phyloP scores from a whole-genome alignment of 2,329 filamentous ascomycete genomes.

The Pezicula radicicola region DNA sequence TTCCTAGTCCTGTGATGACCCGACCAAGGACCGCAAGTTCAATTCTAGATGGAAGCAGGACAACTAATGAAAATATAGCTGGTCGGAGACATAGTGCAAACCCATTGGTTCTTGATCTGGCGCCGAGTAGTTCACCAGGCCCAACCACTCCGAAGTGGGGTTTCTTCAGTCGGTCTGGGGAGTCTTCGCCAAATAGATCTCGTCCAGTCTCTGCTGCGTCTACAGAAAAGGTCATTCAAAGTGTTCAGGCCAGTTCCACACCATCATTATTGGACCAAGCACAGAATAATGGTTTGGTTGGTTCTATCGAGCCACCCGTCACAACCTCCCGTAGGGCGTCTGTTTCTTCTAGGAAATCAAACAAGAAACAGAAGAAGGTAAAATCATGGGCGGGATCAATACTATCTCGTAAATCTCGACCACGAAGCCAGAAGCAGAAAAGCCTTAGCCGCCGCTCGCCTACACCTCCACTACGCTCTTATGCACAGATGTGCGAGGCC shows the following conservation, averaged over 20 bases:
- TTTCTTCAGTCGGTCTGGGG: conserved; percentile 31
- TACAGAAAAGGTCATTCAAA: conserved; percentile 35
- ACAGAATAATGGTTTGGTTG: conserved; percentile 17
- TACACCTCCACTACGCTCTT: conserved; percentile 37
- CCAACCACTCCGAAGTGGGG: conserved; percentile 27
- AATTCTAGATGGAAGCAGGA: conserved; percentile 47
- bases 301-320: conserved; percentile 16
- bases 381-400: conserved; percentile 57
- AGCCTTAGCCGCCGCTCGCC: conserved; percentile 33
- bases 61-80: conserved; percentile 33
- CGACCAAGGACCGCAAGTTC: conserved; percentile 70
- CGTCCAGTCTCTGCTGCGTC: conserved; percentile 40
- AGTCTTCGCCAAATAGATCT: conserved; percentile 43
- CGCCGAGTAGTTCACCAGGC: conserved; percentile 22
- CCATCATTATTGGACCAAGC: conserved; percentile 8
- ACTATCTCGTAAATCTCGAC: conserved; percentile 44
- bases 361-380: conserved; percentile 68
- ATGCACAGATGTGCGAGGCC: conserved; percentile 23
- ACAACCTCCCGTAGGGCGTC: conserved; percentile 22
- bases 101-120: conserved; percentile 43
- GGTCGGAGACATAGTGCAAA: conserved; percentile 54
- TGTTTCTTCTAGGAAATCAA: conserved; percentile 25
- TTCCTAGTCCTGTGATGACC: conserved; percentile 36
- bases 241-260: conserved; percentile 9
- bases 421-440: conserved; percentile 39